These are phyloP conservation scores for Albifimbria verrucaria DNA, from an alignment of 2,329 filamentous ascomycete genomes.

Conservation along the genomic window DNA sequence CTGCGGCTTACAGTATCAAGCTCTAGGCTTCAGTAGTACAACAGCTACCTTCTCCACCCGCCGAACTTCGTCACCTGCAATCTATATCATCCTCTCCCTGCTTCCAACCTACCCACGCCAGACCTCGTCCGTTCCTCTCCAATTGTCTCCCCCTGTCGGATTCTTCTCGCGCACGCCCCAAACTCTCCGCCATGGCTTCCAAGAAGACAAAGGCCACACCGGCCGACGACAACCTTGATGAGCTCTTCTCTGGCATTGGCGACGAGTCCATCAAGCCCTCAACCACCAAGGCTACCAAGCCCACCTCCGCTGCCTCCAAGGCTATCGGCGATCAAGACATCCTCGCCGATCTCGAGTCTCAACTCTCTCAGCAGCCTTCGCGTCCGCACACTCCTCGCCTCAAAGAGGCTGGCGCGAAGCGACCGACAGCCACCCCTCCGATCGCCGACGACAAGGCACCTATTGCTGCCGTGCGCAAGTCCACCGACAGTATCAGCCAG, in stretches of 20 bases:
- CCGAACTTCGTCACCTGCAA: too few species aligned
- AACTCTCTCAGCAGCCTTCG: constrained; percentile 68
- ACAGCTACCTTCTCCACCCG: background rate
- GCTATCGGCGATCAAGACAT: constrained; percentile 64
- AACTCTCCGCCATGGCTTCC: constrained; percentile 48
- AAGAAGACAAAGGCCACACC: constrained; percentile 55
- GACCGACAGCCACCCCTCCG: constrained; percentile 47
- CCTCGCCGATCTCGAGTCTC: constrained; percentile 76
- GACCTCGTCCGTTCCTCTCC: too few species aligned
- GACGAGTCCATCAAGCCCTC: constrained; percentile 50
- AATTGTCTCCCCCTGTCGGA: too few species aligned
- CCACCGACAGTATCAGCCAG: constrained; percentile 73
- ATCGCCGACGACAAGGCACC: constrained; percentile 62
- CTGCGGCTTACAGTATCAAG: constrained; percentile 15
- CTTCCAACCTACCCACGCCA: too few species aligned
- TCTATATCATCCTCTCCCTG: too few species aligned
- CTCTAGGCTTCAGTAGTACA: background rate
- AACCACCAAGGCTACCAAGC: constrained; percentile 38
- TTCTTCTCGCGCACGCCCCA: too few species aligned
- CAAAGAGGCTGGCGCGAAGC: constrained; percentile 46
- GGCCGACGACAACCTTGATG: constrained; percentile 61
- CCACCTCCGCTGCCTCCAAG: constrained; percentile 48
- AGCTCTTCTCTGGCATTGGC: constrained; percentile 62
- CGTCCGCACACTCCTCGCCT: constrained; percentile 81
- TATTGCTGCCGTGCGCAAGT: constrained; percentile 54